Evolutionary conservation across 208 protist genomes (phyloP), one percentile per base, ranked within the genome.

Genomic region (Leishmania aethiopica): DNA sequence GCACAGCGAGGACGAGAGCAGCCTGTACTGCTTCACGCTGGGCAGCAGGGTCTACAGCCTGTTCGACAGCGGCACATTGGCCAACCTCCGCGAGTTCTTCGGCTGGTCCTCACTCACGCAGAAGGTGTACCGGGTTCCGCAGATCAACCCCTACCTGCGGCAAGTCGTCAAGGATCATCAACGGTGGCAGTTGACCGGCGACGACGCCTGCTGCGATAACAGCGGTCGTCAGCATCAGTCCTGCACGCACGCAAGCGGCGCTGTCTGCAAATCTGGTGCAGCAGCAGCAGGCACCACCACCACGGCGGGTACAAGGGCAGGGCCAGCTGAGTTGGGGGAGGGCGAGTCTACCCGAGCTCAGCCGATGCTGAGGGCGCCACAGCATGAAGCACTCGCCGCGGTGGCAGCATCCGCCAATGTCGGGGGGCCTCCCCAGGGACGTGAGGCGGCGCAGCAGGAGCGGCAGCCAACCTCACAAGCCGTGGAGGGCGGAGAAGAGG

Each of bases 11-110:
- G 75, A 82, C 25, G 84, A 92, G 45, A 89, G 92, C 77, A 92
- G 91, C 79, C 42, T 86, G 40, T 97, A 94, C 86, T 94, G 91
- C 83, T 96, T 97, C 76, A 42, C 75, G 32, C 79, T 97, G 10
- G 89, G 88, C 10, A 64, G 80, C 19, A 84, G 77, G 37, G 85
- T 88, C 32, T 96, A 96, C 87, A 91, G 83, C 47, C 80, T 97
- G 35, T 97, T 90, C 80, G 92, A 97, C 81, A 75, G 66, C 1
- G 94, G 94, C 32, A 75, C 64, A 45, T 72, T 32, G 66, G 59
- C 51, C 8, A 97, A 97, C 84, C 7, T 92, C 3, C 47, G 64
- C 8, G 79, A 88, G 3, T 96, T 95, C 64, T 89, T 95, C 35
- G 32, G 73, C 22, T 75, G 78, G 42, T 86, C 90, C 35, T 78